Evolutionary conservation across 305 asterid species (phyloP), one percentile per base, ranked within the genome.

Genomic region (Fraxinus platypoda): DNA sequence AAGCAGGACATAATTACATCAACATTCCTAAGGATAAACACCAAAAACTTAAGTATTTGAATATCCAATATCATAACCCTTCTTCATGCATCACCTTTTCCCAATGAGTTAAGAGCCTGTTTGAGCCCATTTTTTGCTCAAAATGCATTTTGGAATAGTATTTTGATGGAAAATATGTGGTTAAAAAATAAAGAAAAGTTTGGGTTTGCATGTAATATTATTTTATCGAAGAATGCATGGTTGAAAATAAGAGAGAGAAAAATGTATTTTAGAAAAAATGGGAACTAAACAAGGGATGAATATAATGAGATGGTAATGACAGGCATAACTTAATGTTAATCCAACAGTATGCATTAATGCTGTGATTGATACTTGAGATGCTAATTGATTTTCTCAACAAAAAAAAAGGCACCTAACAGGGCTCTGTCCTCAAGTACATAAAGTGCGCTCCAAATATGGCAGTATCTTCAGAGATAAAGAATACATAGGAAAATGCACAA

Each of bases 381-480:
- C 46, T 74, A 64, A 26, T 43, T 74, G 73, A 57, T 75, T 74
- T 34, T 1, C 46, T 85, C 68, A 37, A 74, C 81, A 35, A 41
- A 26, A 15, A 34, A 57, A 30, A 62, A 57, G 66, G 41, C 21
- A 77, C 64, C 37, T 68, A 74, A 43, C 64, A 66, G 35, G 38
- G 62, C 68, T 28, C 46, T 23, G 70, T 54, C 75, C 64, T 62
- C 13, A 43, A 80, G 38, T 52, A 68, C 54, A 46, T 76, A 4
- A 72, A 78, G 64, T 25, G 80, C 34, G 43, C 80, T 66, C 49
- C 70, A 34, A 15, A 41, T 41, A 82, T 80, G 72, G 23, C 26
- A 80, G 76, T 70, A 80, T 68, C 76, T 77, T 19, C 76, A 79
- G 75, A 78, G 57, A 79, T 57, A 71, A 76, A 41, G 78, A 75